Base-by-base conservation (phyloP, 305 asterid species). In the Fraxinus floribunda region DNA sequence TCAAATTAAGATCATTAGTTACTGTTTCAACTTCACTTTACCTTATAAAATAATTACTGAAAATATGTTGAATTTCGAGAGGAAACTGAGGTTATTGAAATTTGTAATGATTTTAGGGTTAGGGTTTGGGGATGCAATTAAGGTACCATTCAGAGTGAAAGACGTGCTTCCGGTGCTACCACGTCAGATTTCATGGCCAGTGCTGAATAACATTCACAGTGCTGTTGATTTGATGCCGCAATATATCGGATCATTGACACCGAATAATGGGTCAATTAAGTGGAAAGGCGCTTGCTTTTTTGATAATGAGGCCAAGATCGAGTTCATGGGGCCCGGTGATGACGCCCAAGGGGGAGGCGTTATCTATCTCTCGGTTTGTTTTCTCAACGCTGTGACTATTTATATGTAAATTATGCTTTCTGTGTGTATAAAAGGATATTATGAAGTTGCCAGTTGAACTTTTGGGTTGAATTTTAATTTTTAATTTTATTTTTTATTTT, bases 201-300 rank as follows among this genome's bases (percentile, higher is more conserved):
- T 94, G 26, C 84, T 96, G 79, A 94, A 93, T 81, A 94, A 83
- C 75, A 29, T 96, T 72, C 97, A 94, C 87, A 94, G 90, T 78
- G 95, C 98, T 72, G 92, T 93, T 77, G 99, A 96, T 88, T 90
- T 96, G 88, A 81, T 96, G 88, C 99, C 98, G 77, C 92, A 93
- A 71, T 96, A 90, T 80, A 64, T 96, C 70, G 98, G 98, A 29
- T 92, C 99, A 1, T 75, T 96, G 89, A 80, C 98, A 78, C 99
- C 99, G 8, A 80, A 89, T 52, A 96, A 94, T 77, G 98, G 98
- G 36, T 85, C 98, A 0, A 91, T 91, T 83, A 77, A 86, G 74
- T 96, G 99, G 99, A 93, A 94, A 85, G 98, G 98, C 68, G 91
- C 98, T 71, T 96, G 99, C 78, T 96, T 96, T 38, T 82, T 46